Base-by-base conservation (phyloP, 2,329 filamentous ascomycete species). In the Thelonectria blattea region DNA sequence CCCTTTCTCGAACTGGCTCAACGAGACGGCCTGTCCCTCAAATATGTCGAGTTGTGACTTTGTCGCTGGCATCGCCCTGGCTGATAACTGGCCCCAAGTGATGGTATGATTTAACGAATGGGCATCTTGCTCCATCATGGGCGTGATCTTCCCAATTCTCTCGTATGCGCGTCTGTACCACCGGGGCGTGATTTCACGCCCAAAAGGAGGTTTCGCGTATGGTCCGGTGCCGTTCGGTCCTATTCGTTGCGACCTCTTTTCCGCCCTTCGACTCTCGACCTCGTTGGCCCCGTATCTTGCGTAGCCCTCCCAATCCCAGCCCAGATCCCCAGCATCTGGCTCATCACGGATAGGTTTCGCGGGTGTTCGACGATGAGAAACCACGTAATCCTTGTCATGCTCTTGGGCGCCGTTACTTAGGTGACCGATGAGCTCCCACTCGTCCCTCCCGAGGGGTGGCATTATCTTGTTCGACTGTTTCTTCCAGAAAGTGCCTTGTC, bases 391-490 rank as follows among this genome's bases (percentile, higher is more conserved):
- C 10, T 20, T 72, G 3, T 63, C 60, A 18, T 68, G 67, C 2
- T 69, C 70, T 10, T 78, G 78, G 24, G 73, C 73, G 1, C 81
- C 85, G 8, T 67, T 63, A 3, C 78, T 78, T 37, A 89, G 65
- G 22, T 73, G 72, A n/a, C 73, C 73, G n/a, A 89, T 72, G 14
- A 80, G 69, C 14, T 87, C 78, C 85, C 85, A 89, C 68, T 88
- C 84, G 17, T 76, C 74, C 27, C 71, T 74, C 7, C 79, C 78
- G 15, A 89, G 59, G 0, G 87, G 87, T n/a, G 85, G 83, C 66
- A 85, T 74, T 7, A 86, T 62, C 60, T 80, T 83, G 12, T 78
- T 71, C 1, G 81, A 73, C 15, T 77, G 68, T 4, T 58, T 58
- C 39, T 73, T 78, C 82, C 84, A 89, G 75, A 81, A 83, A 20